Percentiles rank a stretch among this genome's conserved stretches.
These are phyloP conservation scores for Pseudognaphalium luteoalbum DNA, from an alignment of 129 eudicot genomes.

Conservation along the genomic window DNA sequence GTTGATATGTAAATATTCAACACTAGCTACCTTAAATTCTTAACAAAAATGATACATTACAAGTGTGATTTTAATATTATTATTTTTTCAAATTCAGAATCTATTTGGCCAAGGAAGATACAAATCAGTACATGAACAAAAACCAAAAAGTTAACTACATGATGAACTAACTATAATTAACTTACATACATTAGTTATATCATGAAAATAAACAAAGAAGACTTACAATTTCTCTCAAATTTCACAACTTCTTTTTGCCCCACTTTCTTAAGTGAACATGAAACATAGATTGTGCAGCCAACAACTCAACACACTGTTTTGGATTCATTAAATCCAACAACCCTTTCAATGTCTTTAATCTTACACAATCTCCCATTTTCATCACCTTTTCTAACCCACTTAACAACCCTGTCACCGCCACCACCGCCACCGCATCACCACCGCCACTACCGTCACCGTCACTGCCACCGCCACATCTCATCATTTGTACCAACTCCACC, in stretches of 20 bases:
- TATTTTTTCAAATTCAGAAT: not conserved
- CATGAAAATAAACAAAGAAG: not conserved
- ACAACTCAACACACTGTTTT: conserved; percentile 54
- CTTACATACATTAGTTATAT: not conserved
- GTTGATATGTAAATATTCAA: too few species aligned
- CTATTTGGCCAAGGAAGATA: not conserved
- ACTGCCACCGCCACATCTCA: conserved; percentile 12
- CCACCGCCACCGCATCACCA: conserved; percentile 28
- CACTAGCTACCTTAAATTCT: not conserved
- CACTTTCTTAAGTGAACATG: conserved; percentile 55
- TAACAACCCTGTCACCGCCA: conserved; percentile 43
- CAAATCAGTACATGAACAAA: not conserved
- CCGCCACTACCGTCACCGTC: not conserved
- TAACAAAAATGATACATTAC: not conserved
- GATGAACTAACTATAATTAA: not conserved
- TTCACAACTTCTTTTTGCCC: conserved; percentile 34
- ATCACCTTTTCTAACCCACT: conserved; percentile 64
- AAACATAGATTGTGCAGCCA: conserved; percentile 61
- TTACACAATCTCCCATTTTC: conserved; percentile 82
- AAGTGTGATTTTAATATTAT: not conserved
- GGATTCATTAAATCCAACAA: conserved; percentile 68
- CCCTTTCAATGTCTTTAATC: conserved; percentile 70
- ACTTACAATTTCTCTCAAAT: not conserved
- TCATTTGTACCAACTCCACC: conserved; percentile 50
- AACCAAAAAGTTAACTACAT: not conserved